Conservation (phyloP, 352 stramenopile species). For the Globisporangium cystogenes region DNA sequence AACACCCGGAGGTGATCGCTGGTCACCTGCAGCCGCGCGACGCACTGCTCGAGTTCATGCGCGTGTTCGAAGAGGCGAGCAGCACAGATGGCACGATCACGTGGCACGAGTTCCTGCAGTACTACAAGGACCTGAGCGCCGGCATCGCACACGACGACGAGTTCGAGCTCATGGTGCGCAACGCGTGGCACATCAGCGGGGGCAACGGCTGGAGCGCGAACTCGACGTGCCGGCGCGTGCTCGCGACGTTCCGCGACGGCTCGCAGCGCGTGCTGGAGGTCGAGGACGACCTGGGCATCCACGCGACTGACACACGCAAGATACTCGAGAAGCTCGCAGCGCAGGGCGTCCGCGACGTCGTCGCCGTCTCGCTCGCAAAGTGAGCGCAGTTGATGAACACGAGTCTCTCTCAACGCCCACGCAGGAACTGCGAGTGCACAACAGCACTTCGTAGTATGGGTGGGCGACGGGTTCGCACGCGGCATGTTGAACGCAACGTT, state of each 20-base stretch:
- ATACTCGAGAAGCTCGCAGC: conserved; percentile 48
- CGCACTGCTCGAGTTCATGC: conserved; percentile 80
- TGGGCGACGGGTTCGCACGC: too few species aligned
- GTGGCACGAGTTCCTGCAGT: conserved; percentile 83
- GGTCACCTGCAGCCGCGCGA: conserved; percentile 50
- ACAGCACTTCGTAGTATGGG: too few species aligned
- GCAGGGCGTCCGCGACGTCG: conserved; percentile 48
- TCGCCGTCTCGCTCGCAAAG: conserved; percentile 39
- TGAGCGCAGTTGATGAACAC: not conserved
- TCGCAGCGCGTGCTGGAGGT: conserved; percentile 65
- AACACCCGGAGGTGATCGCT: conserved; percentile 78
- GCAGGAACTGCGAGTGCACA: too few species aligned
- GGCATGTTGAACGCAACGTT: too few species aligned
- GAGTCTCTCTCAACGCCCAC: too few species aligned
- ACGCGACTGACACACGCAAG: conserved; percentile 31
- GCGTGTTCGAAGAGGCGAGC: conserved; percentile 46
- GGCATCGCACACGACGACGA: conserved; percentile 79
- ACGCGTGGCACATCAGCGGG: conserved; percentile 84
- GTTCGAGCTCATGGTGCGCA: conserved; percentile 84
- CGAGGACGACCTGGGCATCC: conserved; percentile 63
- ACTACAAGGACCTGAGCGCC: conserved; percentile 88
- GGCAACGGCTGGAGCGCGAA: conserved; percentile 73
- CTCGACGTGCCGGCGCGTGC: conserved; percentile 59
- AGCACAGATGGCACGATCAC: conserved; percentile 53
- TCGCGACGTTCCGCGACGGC: conserved; percentile 66